Evolutionary conservation across 192 early-diverging fungal species (phyloP).

Genomic region (Umbelopsis isabellina): DNA sequence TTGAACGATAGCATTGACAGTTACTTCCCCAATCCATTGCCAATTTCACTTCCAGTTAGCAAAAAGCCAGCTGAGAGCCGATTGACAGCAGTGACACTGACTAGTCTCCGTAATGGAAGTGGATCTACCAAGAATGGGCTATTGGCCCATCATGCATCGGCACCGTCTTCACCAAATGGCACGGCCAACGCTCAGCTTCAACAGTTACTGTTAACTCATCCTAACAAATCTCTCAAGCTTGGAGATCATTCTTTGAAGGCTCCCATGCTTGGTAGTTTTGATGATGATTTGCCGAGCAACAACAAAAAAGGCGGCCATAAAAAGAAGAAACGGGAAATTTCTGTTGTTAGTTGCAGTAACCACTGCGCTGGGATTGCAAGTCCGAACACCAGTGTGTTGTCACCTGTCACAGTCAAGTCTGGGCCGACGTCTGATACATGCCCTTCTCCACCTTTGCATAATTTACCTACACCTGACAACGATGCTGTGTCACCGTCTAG

Average conservation of each 20-base stretch:
- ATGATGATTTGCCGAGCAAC: slow-evolving; percentile 8
- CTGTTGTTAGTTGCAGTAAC: slow-evolving; percentile 15
- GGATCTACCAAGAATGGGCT: slow-evolving; percentile 16
- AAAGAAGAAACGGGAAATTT: slow-evolving; percentile 23
- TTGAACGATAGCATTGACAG: slow-evolving; percentile 74
- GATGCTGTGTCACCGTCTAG: slow-evolving; percentile 22
- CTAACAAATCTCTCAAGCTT: slow-evolving; percentile 24
- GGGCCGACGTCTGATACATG: background rate
- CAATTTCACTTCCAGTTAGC: slow-evolving; percentile 39
- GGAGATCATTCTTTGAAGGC: slow-evolving; percentile 20
- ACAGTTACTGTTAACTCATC: slow-evolving; percentile 28
- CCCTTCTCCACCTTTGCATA: slow-evolving; percentile 17
- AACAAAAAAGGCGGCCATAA: slow-evolving; percentile 6
- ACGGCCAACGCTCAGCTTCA: slow-evolving; percentile 30
- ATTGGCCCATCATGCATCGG: slow-evolving; percentile 3
- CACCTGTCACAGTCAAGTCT: slow-evolving; percentile 19
- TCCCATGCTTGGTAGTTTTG: slow-evolving; percentile 29
- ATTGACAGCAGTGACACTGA: slow-evolving; percentile 30
- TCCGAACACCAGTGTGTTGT: slow-evolving; percentile 11
- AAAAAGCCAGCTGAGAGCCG: slow-evolving; percentile 25
- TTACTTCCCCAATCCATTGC: slow-evolving; percentile 67
- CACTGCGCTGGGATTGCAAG: background rate
- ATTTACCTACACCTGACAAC: slow-evolving; percentile 27
- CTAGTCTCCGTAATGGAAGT: slow-evolving; percentile 22
- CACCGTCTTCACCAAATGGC: slow-evolving; percentile 19